Evolutionary conservation across 1,139 yeast species (phyloP).

Genomic region (Suhomyces terraborum): DNA sequence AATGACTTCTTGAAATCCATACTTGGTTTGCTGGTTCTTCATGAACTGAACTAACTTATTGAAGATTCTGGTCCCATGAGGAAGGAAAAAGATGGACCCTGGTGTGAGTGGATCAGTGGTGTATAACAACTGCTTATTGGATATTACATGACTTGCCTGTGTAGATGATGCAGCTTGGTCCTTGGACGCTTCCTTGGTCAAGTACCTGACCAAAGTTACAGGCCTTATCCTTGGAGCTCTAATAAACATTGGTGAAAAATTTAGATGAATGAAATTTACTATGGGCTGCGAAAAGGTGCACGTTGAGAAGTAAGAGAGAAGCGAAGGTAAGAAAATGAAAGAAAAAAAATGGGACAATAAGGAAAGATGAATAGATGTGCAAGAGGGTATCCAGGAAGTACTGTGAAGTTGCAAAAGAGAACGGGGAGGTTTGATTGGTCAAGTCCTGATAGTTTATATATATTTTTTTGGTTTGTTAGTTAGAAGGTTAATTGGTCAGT

Average conservation of each 20-base stretch:
- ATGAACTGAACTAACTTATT: conserved; percentile 77
- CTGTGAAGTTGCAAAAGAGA: too few species aligned
- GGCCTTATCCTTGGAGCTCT: conserved; percentile 1
- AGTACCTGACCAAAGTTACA: conserved; percentile 2
- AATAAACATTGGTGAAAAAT: conserved; percentile 5
- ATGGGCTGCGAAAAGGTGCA: conserved; percentile 1
- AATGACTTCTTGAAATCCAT: conserved; percentile 89
- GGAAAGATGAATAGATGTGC: too few species aligned
- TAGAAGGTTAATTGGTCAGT: too few species aligned
- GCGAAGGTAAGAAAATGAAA: too few species aligned
- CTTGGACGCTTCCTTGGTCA: conserved; percentile 11
- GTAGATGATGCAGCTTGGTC: conserved; percentile 27
- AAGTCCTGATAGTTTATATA: too few species aligned
- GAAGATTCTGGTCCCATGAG: conserved; percentile 87
- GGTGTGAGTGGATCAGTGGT: conserved; percentile 81
- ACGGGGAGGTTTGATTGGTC: too few species aligned
- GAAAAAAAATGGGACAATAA: too few species aligned
- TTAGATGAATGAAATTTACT: background rate
- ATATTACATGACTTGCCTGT: conserved; percentile 49
- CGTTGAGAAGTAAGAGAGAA: too few species aligned
- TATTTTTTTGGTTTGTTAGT: too few species aligned
- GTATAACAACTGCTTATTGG: conserved; percentile 70
- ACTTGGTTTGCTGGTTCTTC: conserved; percentile 78
- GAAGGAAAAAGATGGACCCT: conserved; percentile 85
- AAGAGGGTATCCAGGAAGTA: too few species aligned